phyloP scores from a whole-genome alignment of 2,329 filamentous ascomycete genomes.

The Grosmannia clavigera region DNA sequence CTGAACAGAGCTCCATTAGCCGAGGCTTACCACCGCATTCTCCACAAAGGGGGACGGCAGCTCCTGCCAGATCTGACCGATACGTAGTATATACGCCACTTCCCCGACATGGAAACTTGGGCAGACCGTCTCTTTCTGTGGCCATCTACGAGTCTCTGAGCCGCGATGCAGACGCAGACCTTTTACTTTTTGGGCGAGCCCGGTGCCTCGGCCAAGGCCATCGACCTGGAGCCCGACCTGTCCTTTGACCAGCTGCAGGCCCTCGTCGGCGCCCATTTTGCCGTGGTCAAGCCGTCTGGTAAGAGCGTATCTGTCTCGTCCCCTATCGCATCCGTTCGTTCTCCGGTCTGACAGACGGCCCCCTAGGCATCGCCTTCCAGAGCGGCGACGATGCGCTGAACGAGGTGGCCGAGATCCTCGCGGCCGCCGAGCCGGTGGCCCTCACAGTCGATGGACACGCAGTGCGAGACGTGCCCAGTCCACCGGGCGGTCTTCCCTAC shows the following conservation, averaged over 20 bases:
- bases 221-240: conserved; percentile 23
- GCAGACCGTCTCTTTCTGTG: too few relatives aligned
- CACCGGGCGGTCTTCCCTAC: conserved; percentile 29
- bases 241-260: conserved; percentile 26
- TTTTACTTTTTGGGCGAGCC: too few relatives aligned
- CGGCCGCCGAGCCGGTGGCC: conserved; percentile 21
- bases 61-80: too few relatives aligned
- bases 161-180: too few relatives aligned
- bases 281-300: conserved; percentile 29
- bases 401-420: conserved; percentile 6
- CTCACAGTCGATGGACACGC: conserved; percentile 36
- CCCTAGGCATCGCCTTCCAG: not conserved
- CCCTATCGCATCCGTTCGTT: too few relatives aligned
- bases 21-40: too few relatives aligned
- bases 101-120: too few relatives aligned
- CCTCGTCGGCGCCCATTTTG: conserved; percentile 28
- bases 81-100: too few relatives aligned
- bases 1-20: too few relatives aligned
- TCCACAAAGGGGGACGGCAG: too few relatives aligned
- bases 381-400: not conserved
- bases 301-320: conserved; percentile 1
- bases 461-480: conserved; percentile 37
- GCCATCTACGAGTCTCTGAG: too few relatives aligned
- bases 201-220: conserved; percentile 20
- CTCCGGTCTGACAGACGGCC: not conserved